A percentile compares a stretch with the other conserved stretches of the same genome.
Conservation (phyloP, 257 asterid genomes). For the Solanum commersonii region DNA sequence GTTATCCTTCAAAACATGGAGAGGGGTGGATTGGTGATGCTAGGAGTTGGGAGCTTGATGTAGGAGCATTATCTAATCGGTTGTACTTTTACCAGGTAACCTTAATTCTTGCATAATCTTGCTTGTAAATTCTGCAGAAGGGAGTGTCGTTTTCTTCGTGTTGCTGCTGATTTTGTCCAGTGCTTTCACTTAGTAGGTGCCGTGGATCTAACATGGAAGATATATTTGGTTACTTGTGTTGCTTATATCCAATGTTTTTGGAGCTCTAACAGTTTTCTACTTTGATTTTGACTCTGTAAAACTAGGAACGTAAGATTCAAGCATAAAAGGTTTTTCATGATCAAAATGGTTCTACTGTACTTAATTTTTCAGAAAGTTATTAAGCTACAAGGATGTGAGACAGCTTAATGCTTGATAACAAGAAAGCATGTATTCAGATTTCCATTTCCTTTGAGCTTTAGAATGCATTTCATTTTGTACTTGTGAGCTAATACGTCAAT, state of each 20-base stretch:
- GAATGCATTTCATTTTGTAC: neutral
- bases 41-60: constrained; percentile 77
- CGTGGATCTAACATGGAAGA: neutral
- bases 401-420: neutral
- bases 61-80: constrained; percentile 57
- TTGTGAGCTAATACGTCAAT: neutral
- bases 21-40: constrained; percentile 80
- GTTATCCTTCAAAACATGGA: constrained; percentile 63
- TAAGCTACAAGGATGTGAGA: neutral
- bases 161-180: neutral
- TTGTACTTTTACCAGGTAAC: constrained; percentile 77
- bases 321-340: neutral
- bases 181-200: neutral
- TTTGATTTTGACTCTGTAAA: neutral
- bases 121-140: neutral
- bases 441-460: neutral
- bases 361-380: neutral
- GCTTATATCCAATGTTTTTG: neutral
- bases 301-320: neutral
- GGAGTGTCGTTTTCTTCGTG: neutral
- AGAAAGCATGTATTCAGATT: neutral
- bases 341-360: neutral
- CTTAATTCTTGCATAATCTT: neutral
- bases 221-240: neutral
- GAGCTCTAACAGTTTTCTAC: neutral